phyloP scores from a whole-genome alignment of 495 filamentous ascomycete species.

The Jackrogersella minutella region DNA sequence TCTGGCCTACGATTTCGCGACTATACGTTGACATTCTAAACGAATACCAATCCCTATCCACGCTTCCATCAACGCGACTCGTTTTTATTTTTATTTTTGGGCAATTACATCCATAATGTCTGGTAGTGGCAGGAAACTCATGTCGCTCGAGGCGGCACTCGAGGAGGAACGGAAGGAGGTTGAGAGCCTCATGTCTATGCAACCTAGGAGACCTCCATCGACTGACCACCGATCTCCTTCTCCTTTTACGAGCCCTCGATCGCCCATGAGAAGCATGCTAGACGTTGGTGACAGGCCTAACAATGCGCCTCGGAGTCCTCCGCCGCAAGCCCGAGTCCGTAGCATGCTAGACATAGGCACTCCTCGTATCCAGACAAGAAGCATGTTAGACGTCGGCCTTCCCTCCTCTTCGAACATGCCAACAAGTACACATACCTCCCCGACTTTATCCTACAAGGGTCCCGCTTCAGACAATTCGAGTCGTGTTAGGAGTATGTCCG shows the following conservation, averaged over 20 bases:
- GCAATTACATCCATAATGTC: constrained; percentile 28
- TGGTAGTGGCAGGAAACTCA: constrained; percentile 43
- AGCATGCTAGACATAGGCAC: constrained; percentile 68
- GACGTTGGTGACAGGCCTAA: constrained; percentile 55
- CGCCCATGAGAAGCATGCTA: constrained; percentile 65
- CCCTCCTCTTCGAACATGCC: constrained; percentile 33
- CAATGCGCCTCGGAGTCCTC: constrained; percentile 42
- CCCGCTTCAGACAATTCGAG: constrained; percentile 33
- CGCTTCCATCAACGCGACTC: neutral
- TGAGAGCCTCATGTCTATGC: constrained; percentile 64
- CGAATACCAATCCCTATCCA: neutral
- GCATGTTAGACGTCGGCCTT: constrained; percentile 54
- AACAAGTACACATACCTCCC: constrained; percentile 53
- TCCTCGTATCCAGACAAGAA: constrained; percentile 47
- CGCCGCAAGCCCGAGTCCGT: constrained; percentile 55
- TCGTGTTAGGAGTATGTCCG: constrained; percentile 61
- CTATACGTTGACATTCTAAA: constrained; percentile 7
- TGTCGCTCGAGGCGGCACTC: constrained; percentile 75
- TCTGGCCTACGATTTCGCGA: neutral
- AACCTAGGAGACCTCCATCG: constrained; percentile 49
- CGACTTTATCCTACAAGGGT: constrained; percentile 45
- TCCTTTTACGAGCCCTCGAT: constrained; percentile 57
- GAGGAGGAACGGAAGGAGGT: constrained; percentile 79
- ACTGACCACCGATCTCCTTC: constrained; percentile 54
- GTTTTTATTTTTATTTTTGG: neutral